Evolutionary conservation across 768 basidiomycete genomes (phyloP), one percentile per base, ranked within the genome.

Genomic region (Mycena chlorophos): DNA sequence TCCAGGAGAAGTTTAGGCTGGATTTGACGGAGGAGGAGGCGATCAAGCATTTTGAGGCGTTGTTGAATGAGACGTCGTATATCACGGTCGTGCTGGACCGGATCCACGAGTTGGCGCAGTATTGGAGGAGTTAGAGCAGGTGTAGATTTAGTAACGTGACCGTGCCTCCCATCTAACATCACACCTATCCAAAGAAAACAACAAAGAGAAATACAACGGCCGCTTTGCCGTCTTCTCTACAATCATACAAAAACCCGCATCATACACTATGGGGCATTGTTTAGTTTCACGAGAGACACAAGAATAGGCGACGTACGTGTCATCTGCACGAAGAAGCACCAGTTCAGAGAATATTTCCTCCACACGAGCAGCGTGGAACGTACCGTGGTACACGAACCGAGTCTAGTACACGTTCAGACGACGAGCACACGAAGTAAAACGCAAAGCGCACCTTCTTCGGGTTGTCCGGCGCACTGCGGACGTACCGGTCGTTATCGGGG

Each of bases 21-120:
- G 92, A 97, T 69, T 78, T 98, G 37, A 91, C 90, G 4, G 96
- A 98, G 70, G 95, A 97, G 70, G 91, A 97, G 68, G 96, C 97
- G 2, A 94, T 98, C 72, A 94, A 97, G 72, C 91, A 96, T 67
- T 97, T 98, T 66, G 95, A 98, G 73, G 82, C 86, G 5, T 68
- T 98, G 47, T 73, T 99, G 56, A 97, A 96, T 67, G 95, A 98
- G 69, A 97, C 92, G 2, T 93, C 90, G 25, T 95, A 97, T 69
- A 83, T 98, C 60, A 91, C 94, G 0, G 91, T 89, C 25, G 88
- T 98, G 45, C 77, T 98, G 61, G 97, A 98, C 72, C 80, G 91
- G 64, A 93, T 98, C 64, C 97, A 98, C 67, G 89, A 92, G 65
- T 73, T 91, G 65, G 91, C 91, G 26, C 91, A 92, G 69, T 93